Conservation (phyloP, 371 early-diverging fungal species). For the Funneliformis caledonium region DNA sequence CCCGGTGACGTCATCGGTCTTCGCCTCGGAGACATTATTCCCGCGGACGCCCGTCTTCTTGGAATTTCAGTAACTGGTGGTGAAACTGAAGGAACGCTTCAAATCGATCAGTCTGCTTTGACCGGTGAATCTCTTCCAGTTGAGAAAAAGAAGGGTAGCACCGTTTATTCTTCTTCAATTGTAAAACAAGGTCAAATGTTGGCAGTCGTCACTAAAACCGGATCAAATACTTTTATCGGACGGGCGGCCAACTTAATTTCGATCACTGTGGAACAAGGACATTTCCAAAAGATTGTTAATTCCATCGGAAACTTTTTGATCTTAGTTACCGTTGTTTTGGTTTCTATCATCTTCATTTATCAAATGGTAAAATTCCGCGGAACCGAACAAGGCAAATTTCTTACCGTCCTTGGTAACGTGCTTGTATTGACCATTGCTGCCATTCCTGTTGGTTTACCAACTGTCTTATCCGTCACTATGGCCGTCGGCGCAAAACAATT, state of each 20-base stretch:
- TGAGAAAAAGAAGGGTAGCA: conserved; percentile 77
- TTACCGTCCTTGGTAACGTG: conserved; percentile 77
- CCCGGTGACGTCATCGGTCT: conserved; percentile 91
- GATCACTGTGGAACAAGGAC: conserved; percentile 80
- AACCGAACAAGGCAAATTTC: conserved; percentile 49
- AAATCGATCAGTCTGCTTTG: conserved; percentile 94
- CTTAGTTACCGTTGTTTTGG: conserved; percentile 78
- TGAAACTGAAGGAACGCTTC: conserved; percentile 72
- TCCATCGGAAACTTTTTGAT: conserved; percentile 93
- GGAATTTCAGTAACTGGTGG: conserved; percentile 86
- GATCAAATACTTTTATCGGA: conserved; percentile 85
- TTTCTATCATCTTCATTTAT: conserved; percentile 79
- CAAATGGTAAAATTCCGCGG: conserved; percentile 56
- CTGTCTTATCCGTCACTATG: conserved; percentile 96
- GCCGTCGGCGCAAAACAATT: conserved; percentile 94
- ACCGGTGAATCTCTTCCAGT: conserved; percentile 95
- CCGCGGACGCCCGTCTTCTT: conserved; percentile 89
- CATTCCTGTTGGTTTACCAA: conserved; percentile 95
- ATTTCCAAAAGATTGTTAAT: conserved; percentile 90
- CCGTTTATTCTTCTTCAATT: conserved; percentile 83
- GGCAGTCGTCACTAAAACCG: conserved; percentile 86
- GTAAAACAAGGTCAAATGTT: conserved; percentile 87
- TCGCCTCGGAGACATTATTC: conserved; percentile 92
- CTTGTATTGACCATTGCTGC: conserved; percentile 95
- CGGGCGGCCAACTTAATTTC: conserved; percentile 87